Evolutionary conservation across 73 alveolate species (phyloP), one percentile per base, ranked within the genome.

Genomic region (Urostyla sp.): DNA sequence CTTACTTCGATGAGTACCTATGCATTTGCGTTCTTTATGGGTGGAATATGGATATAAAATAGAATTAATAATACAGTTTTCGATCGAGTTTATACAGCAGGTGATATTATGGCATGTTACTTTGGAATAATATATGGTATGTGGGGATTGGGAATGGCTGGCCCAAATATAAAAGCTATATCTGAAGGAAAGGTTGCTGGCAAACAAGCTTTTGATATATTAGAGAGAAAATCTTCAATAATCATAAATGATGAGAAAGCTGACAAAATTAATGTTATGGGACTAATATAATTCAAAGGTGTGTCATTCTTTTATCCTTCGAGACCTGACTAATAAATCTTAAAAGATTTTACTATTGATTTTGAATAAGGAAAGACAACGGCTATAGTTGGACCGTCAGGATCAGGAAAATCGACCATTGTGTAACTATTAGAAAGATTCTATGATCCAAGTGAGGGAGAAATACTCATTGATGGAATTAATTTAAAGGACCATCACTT

Each of bases 351-450:
- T 34, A 56, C 76, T 35, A 54, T 82, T 31, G 48, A 43, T 30
- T 60, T 94, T 18, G 91, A 91, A 30, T 76, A 83, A 0, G 96
- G 96, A 0, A 85, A 89, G 66, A 92, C 86, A 21, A 81, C 92
- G 7, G 98, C 97, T 21, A 58, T 94, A 0, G 97, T 90, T 13
- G 98, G 98, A 16, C 92, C 93, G 13, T 56, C 92, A 44, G 98
- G 98, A 20, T 89, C 94, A 46, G 98, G 98, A 23, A 92, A 92
- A 67, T 58, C 90, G 40, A 92, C 98, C 0, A 79, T 90, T 24
- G 83, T 92, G 63, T 60, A 89, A 58, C 80, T 92, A 57, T 58
- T 92, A 10, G 91, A 86, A 60, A 63, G 96, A 56, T 92, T 90
- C 75, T 92, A 92, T 80, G 96, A 92, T 69, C 92, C 92, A 15